Percentiles rank a stretch among this genome's conserved stretches.
Evolutionary conservation across 2,329 filamentous ascomycete genomes (phyloP).

Genomic region (Sporothrix phasma): DNA sequence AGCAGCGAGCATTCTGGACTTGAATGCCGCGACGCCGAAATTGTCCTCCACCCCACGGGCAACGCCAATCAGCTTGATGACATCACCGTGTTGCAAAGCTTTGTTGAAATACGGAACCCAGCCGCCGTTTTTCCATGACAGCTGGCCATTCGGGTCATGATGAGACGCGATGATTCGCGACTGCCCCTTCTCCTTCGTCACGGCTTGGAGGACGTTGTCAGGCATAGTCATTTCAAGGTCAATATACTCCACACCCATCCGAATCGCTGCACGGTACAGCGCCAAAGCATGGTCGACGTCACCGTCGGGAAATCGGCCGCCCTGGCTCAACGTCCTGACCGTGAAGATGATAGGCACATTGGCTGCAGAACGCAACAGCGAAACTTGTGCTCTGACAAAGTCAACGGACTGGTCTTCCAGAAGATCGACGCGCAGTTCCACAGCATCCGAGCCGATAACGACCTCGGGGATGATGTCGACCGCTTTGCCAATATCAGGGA

Average conservation of each 20-base stretch:
- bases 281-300: conserved; percentile 59
- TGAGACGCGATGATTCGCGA: conserved; percentile 91
- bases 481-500: conserved; percentile 60
- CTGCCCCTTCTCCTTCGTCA: conserved; percentile 56
- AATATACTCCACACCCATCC: conserved; percentile 82
- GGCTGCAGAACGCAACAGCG: conserved; percentile 62
- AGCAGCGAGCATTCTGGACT: conserved; percentile 58
- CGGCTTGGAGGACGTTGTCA: conserved; percentile 58
- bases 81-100: conserved; percentile 78
- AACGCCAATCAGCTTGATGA: conserved; percentile 87
- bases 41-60: conserved; percentile 75
- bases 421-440: conserved; percentile 88
- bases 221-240: conserved; percentile 87
- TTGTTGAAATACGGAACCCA: conserved; percentile 88
- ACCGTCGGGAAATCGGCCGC: conserved; percentile 75
- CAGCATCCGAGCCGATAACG: conserved; percentile 78
- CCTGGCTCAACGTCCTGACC: conserved; percentile 73
- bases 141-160: conserved; percentile 67
- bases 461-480: conserved; percentile 58
- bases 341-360: conserved; percentile 75
- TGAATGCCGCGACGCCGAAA: conserved; percentile 74
- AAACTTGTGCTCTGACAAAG: conserved; percentile 72
- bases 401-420: conserved; percentile 66
- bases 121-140: conserved; percentile 87
- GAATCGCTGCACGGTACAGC: conserved; percentile 69